Conservation (phyloP, 2,329 filamentous ascomycete genomes). For the Xylaria digitata region DNA sequence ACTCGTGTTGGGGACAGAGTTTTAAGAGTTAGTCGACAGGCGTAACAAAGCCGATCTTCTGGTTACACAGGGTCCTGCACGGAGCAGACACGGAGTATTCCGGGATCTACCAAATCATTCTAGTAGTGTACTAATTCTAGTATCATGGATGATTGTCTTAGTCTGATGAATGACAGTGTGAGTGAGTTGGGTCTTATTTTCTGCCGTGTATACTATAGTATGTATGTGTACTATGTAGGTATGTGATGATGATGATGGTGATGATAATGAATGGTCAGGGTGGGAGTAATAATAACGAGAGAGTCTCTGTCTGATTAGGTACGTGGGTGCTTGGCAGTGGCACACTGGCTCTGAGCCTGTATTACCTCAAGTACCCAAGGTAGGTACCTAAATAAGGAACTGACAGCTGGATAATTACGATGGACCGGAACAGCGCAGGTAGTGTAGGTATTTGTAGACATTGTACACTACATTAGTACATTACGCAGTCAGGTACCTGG, state of each 20-base stretch:
- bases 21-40: no score
- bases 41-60: slow-evolving; percentile 11
- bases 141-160: slow-evolving; percentile 5
- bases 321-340: slow-evolving; percentile 23
- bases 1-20: neutral
- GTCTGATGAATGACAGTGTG: slow-evolving; percentile 1
- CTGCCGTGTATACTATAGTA: neutral
- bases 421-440: no score
- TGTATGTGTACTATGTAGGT: no score
- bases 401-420: no score
- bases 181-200: slow-evolving; percentile 7
- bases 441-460: no score
- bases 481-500: neutral
- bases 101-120: slow-evolving; percentile 29
- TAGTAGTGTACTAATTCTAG: neutral
- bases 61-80: slow-evolving; percentile 12
- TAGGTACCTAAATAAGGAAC: no score
- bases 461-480: neutral
- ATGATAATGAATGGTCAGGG: neutral
- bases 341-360: no score
- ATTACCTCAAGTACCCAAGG: no score
- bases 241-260: neutral
- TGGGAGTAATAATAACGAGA: slow-evolving; percentile 10
- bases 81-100: slow-evolving; percentile 13
- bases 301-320: slow-evolving; percentile 13